A percentile compares a stretch with the other conserved stretches of the same genome.
Conservation (phyloP, 1,284 basidiomycete genomes). For the Cutaneotrichosporon sp. region DNA sequence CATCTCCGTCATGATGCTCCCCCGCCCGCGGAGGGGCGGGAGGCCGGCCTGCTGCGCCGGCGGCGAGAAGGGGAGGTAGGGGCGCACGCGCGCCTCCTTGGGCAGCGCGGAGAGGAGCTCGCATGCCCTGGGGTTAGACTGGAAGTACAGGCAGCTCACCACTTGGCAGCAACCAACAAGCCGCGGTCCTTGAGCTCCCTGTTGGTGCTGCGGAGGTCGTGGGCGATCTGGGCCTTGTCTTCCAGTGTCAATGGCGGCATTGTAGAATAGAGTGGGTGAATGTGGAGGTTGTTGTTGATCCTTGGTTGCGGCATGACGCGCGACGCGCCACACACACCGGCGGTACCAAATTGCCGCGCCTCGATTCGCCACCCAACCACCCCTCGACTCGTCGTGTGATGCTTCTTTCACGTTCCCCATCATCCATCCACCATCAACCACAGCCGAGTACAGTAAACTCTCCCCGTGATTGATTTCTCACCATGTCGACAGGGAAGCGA, state of each 20-base stretch:
- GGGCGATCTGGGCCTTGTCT: conserved; percentile 39
- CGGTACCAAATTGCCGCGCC: not conserved
- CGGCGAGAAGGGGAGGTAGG: conserved; percentile 48
- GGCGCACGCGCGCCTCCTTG: conserved; percentile 35
- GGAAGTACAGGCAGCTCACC: conserved; percentile 32
- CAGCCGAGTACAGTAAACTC: conserved; percentile 7
- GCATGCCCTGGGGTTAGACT: conserved; percentile 43
- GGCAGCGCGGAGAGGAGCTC: conserved; percentile 52
- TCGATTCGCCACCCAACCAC: conserved; percentile 12
- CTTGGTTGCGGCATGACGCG: not conserved
- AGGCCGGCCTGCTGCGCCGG: conserved; percentile 33
- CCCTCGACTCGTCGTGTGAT: not conserved
- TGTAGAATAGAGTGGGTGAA: not conserved
- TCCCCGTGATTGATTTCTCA: conserved; percentile 5
- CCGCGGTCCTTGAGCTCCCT: conserved; percentile 52
- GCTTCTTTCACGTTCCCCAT: not conserved
- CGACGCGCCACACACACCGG: conserved; percentile 9
- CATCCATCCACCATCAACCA: conserved; percentile 2
- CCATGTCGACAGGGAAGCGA: conserved; percentile 11
- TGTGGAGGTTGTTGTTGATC: conserved; percentile 12
- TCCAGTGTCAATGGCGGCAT: conserved; percentile 3
- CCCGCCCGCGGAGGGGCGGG: conserved; percentile 12
- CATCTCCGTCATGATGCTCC: conserved; percentile 3
- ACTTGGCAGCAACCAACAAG: conserved; percentile 50
- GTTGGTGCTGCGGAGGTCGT: conserved; percentile 46